These are phyloP conservation scores for Zygoascus ofunaensis DNA, from an alignment of 805 yeast species.

Conservation along the genomic window DNA sequence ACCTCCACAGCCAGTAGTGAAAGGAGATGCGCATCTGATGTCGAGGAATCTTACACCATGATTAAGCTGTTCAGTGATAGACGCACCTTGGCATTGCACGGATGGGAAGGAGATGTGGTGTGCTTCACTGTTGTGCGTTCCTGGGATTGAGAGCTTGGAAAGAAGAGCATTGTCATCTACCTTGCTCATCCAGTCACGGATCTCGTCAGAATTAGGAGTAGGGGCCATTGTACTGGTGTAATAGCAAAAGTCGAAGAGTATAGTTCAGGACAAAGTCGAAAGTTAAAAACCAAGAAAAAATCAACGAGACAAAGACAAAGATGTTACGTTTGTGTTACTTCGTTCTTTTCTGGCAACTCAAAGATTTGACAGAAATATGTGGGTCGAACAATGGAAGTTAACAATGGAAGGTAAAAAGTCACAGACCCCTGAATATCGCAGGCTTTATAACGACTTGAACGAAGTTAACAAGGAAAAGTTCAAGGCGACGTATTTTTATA, in stretches of 20 bases:
- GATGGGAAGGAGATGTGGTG: slow-evolving; percentile 62
- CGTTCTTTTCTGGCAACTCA: no score
- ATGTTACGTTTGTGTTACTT: no score
- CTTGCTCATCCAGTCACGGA: slow-evolving; percentile 42
- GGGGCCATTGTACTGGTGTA: slow-evolving; percentile 12
- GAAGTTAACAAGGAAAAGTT: no score
- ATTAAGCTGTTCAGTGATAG: slow-evolving; percentile 51
- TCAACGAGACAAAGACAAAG: no score
- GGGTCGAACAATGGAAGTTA: no score
- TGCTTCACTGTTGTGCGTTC: slow-evolving; percentile 82
- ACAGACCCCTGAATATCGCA: no score
- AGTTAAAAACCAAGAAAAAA: no score
- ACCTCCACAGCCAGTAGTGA: slow-evolving; percentile 40
- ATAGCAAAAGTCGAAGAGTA: neutral
- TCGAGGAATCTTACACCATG: slow-evolving; percentile 74
- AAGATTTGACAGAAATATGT: no score
- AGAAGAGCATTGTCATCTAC: slow-evolving; percentile 43
- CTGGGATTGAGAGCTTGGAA: slow-evolving; percentile 57
- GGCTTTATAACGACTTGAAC: no score
- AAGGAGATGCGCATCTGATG: slow-evolving; percentile 52
- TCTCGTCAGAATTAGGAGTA: neutral
- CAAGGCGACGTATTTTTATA: no score
- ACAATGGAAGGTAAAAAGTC: no score
- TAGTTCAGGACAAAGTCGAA: neutral
- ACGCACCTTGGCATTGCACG: slow-evolving; percentile 63